Base-by-base conservation (phyloP, 805 yeast genomes). In the Metschnikowia matae region DNA sequence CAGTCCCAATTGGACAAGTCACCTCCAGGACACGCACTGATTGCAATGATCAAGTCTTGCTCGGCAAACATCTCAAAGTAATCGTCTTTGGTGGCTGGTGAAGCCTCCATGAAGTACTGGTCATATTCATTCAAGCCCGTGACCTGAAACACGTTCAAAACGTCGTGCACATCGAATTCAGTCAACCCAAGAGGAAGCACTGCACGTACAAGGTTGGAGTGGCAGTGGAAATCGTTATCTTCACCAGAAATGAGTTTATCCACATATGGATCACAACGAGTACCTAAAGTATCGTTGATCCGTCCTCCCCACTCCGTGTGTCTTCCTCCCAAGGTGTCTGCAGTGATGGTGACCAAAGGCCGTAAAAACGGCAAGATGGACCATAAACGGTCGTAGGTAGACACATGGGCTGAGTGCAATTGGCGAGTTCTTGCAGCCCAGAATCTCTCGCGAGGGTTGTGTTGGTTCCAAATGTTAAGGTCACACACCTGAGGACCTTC, bases 401-500 rank as follows among this genome's bases (percentile, higher is more conserved):
- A 74, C 21, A 83, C 84, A 62, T 83, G 87, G 2, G 84, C 78
- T 15, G 82, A 74, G 53, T 83, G 86, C 52, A 83, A 67, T 58
- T 83, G 88, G 62, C 87, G 72, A 0, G 86, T 82, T 61, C 88
- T 70, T 4, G 86, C 77, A 14, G 87, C 88, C 87, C 88, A 83
- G 59, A 83, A 73, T 54, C 83, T 67, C 59, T 83, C 87, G 58
- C 85, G 68, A 23, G 83, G 85, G 59, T 82, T 81, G 54, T 79
- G 73, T 44, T 69, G 69, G 57, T 77, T 79, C 87, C 87, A 83
- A 46, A 81, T 77, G 65, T 83, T 83, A 64, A 83, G 75, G 60
- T 83, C 87, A 59, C 86, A 82, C 17, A 83, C 88, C 62, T 83
- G 88, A 1, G 89, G 85, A 4, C 87, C 87, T 57, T 83, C 82